Percentiles rank a stretch among this genome's conserved stretches.
Conservation (phyloP, 495 filamentous ascomycete genomes). For the Cercophora samala region DNA sequence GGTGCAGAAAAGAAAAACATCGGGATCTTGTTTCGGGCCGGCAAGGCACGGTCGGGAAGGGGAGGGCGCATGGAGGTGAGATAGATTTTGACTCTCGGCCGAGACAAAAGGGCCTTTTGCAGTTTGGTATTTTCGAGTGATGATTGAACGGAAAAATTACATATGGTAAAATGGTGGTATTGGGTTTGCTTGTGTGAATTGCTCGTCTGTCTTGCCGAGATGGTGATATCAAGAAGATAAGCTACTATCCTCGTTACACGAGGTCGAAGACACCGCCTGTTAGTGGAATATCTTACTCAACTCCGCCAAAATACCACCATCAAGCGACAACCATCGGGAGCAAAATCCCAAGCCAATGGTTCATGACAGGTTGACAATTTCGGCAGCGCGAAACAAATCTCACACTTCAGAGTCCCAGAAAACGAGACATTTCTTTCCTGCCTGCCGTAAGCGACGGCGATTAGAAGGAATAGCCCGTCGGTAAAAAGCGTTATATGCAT, state of each 20-base stretch:
- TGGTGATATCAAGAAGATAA: too few relatives aligned
- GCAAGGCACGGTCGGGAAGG: too few relatives aligned
- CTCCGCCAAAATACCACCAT: neutral
- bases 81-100: neutral
- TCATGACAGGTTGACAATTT: neutral
- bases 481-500: neutral
- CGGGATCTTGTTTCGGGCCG: neutral
- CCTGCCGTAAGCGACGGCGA: neutral
- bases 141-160: too few relatives aligned
- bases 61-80: neutral
- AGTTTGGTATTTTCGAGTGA: too few relatives aligned
- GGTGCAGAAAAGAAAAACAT: neutral
- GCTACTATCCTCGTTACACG: neutral
- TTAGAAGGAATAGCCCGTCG: neutral
- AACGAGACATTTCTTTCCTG: neutral
- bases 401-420: neutral
- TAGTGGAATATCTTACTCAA: neutral
- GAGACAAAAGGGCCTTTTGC: neutral
- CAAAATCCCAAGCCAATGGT: neutral
- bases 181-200: too few relatives aligned
- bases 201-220: too few relatives aligned
- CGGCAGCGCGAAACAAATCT: neutral
- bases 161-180: too few relatives aligned
- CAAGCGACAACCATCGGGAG: neutral
- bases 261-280: neutral